Evolutionary conservation across 2,329 filamentous ascomycete species (phyloP).

Genomic region (Thelonectria blattea): DNA sequence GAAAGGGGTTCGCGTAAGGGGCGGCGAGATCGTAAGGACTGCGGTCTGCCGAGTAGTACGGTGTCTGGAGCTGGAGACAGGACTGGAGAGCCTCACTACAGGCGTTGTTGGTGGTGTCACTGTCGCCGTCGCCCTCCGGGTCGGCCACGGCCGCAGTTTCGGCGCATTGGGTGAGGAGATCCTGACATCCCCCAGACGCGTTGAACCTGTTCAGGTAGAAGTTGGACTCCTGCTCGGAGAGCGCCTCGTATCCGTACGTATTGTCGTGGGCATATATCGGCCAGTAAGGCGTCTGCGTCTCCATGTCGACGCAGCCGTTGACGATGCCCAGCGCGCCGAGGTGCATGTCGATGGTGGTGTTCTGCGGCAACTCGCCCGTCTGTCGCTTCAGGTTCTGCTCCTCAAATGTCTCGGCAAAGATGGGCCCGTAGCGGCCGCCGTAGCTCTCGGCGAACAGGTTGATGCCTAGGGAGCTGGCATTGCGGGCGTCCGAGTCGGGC

Average conservation of each 20-base stretch:
- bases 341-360: conserved; percentile 63
- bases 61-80: conserved; percentile 58
- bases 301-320: conserved; percentile 72
- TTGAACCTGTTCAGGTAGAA: conserved; percentile 49
- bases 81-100: conserved; percentile 58
- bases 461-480: conserved; percentile 56
- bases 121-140: conserved; percentile 48
- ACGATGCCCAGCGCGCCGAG: conserved; percentile 71
- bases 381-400: conserved; percentile 64
- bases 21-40: conserved; percentile 69
- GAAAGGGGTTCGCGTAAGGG: conserved; percentile 63
- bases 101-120: conserved; percentile 46
- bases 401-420: conserved; percentile 65
- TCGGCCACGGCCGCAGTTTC: conserved; percentile 48
- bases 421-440: conserved; percentile 72
- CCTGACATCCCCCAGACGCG: conserved; percentile 55
- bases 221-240: conserved; percentile 58
- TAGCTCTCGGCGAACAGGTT: conserved; percentile 74
- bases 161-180: conserved; percentile 60
- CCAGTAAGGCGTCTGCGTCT: conserved; percentile 64
- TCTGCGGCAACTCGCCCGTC: conserved; percentile 55
- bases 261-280: conserved; percentile 66
- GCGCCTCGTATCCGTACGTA: conserved; percentile 66
- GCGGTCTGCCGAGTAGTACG: conserved; percentile 62
- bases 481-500: conserved; percentile 46